These are phyloP conservation scores for Vaccinium vitisidaea DNA, from an alignment of 148 eudicot genomes.

Conservation along the genomic window DNA sequence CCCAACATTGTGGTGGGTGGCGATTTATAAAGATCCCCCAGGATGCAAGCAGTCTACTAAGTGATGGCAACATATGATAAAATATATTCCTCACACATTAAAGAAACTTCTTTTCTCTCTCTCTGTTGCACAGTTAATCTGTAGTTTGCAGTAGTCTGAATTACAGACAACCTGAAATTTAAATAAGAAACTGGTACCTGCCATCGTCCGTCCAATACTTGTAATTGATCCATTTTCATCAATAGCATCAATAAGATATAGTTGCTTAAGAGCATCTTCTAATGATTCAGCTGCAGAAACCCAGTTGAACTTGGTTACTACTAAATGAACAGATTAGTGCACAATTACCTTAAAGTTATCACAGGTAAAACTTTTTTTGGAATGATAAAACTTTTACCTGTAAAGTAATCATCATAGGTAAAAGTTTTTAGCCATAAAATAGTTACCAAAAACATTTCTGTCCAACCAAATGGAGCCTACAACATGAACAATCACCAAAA, in stretches of 20 bases:
- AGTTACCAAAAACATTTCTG: background rate
- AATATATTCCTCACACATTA: background rate
- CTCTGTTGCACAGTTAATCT: background rate
- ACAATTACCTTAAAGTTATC: too few relatives aligned
- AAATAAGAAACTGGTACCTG: slow-evolving; percentile 47
- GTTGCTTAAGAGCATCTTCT: slow-evolving; percentile 89
- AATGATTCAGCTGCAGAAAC: slow-evolving; percentile 72
- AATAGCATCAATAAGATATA: slow-evolving; percentile 93
- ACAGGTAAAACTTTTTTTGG: background rate
- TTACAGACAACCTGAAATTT: background rate
- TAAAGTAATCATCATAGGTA: background rate
- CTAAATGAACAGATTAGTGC: slow-evolving; percentile 1
- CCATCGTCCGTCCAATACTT: slow-evolving; percentile 73
- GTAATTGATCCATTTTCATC: slow-evolving; percentile 85
- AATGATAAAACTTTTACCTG: background rate
- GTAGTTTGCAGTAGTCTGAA: background rate
- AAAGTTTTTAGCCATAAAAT: background rate
- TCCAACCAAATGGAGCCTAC: background rate
- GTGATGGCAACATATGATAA: background rate
- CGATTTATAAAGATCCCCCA: background rate
- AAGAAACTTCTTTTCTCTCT: background rate
- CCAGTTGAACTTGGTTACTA: slow-evolving; percentile 8
- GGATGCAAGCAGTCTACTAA: background rate
- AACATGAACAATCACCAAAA: background rate
- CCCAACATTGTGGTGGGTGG: background rate